Evolutionary conservation across 2,329 filamentous ascomycete species (phyloP), one percentile per base, ranked within the genome.

Genomic region (Herpotrichia juniperi): DNA sequence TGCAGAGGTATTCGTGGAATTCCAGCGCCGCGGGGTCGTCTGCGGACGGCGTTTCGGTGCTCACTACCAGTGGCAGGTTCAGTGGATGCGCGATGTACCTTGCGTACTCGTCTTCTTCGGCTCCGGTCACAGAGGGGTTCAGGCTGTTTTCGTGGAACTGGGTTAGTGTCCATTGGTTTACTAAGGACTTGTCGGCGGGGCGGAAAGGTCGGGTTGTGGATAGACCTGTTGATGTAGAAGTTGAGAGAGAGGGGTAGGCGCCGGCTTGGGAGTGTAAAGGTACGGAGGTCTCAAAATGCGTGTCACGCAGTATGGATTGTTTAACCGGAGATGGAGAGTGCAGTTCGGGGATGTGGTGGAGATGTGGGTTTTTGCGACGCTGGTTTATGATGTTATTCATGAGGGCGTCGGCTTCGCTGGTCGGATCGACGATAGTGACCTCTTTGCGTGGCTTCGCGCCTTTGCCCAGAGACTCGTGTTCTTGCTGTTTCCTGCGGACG

Each of bases 11-110:
- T 51, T 93, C 90, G 53, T 90, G 78, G 64, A 94, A 92, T 59
- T 96, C 91, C 17, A 79, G 68, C 34, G 80, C 82, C 11, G 78
- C 74, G 11, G 79, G 77, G 42, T 76, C 72, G 8, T 81, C 79
- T 4, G 58, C 57, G n/a, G 63, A 64, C 0, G 86, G 85, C 3
- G 84, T 81, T 53, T 90, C 86, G 32, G 82, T 85, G 4, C 87
- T 89, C 1, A 90, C 82, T 0, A 94, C 91, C 1, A 99, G 82
- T 0, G 93, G 92, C 1, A 99, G 85, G 48, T 88, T 93, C 50
- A 96, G 87, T 1, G 94, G 93, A 67, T 99, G 94, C 11, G 70
- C 86, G 60, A 99, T 87, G 74, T 97, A 99, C 21, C 89, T 86
- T 52, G 87, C 83, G 71, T 99, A 99, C 70, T 97, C 94, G 42